Evolutionary conservation across 257 asterid species (phyloP).

Genomic region (Solanum lycopersicoides): DNA sequence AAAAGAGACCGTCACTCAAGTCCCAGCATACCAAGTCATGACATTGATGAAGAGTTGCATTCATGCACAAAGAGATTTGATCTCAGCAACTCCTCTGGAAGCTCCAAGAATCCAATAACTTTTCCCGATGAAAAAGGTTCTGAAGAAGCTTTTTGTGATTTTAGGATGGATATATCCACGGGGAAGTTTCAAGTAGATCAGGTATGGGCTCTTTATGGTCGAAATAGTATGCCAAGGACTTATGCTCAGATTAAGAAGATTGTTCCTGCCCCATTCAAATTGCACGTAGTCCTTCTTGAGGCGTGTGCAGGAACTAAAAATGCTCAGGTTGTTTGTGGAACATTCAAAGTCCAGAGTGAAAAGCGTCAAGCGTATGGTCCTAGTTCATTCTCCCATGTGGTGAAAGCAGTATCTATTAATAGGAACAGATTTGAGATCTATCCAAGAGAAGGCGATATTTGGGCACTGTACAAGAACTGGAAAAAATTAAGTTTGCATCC

Average conservation of each 20-base stretch:
- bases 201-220: constrained; percentile 17
- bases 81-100: not conserved
- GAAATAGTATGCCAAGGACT: constrained; percentile 10
- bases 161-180: not conserved
- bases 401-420: not conserved
- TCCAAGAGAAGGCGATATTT: constrained; percentile 20
- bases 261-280: not conserved
- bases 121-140: not conserved
- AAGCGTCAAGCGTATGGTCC: not conserved
- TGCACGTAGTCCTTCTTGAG: constrained; percentile 11
- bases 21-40: not conserved
- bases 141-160: constrained; percentile 8
- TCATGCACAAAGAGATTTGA: not conserved
- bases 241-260: constrained; percentile 15
- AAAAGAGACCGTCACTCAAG: not conserved
- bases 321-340: constrained; percentile 8
- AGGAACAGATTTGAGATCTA: not conserved
- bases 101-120: not conserved
- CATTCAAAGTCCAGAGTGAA: not conserved
- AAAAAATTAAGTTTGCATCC: not conserved
- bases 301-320: not conserved
- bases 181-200: constrained; percentile 8
- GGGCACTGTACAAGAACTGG: constrained; percentile 19
- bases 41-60: not conserved
- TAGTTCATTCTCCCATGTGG: constrained; percentile 12